A percentile compares a stretch with the other conserved stretches of the same genome.
Evolutionary conservation across 192 early-diverging fungal genomes (phyloP).

Genomic region (Entomortierella lignicola): DNA sequence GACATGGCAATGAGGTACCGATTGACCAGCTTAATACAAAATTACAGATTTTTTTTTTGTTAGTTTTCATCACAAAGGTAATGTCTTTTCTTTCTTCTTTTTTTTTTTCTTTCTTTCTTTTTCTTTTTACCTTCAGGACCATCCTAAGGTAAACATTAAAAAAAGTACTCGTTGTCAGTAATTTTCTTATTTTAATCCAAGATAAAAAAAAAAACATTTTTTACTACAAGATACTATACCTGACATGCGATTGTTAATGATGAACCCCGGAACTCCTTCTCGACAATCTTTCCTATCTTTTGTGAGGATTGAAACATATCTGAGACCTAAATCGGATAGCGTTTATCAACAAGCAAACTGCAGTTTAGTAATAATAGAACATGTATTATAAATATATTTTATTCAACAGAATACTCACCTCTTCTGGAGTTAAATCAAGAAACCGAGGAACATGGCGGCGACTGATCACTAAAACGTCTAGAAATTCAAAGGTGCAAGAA

Average conservation of each 20-base stretch:
- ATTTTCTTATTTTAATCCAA: not conserved
- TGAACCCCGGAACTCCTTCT: slow-evolving; percentile 75
- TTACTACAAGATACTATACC: slow-evolving; percentile 40
- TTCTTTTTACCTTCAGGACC: slow-evolving; percentile 74
- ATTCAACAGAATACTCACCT: slow-evolving; percentile 56
- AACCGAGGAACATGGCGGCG: slow-evolving; percentile 77
- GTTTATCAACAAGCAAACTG: not conserved
- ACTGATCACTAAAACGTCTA: slow-evolving; percentile 87
- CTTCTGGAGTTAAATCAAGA: slow-evolving; percentile 80
- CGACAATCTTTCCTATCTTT: slow-evolving; percentile 77
- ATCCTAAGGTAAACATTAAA: slow-evolving; percentile 65
- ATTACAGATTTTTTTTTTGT: too few relatives aligned
- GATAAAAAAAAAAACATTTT: not conserved
- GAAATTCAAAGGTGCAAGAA: not conserved
- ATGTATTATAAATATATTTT: too few relatives aligned
- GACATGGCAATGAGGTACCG: slow-evolving; percentile 92
- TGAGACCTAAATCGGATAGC: too few relatives aligned
- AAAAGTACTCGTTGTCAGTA: not conserved
- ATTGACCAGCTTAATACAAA: slow-evolving; percentile 55
- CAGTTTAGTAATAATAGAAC: too few relatives aligned
- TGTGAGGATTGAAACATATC: slow-evolving; percentile 90
- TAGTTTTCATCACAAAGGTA: not conserved
- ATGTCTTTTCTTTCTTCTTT: slow-evolving; percentile 7
- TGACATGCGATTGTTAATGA: slow-evolving; percentile 86
- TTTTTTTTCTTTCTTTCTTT: too few relatives aligned